Evolutionary conservation across 345 rosid genomes (phyloP).

Genomic region (Boechera divaricarpa): DNA sequence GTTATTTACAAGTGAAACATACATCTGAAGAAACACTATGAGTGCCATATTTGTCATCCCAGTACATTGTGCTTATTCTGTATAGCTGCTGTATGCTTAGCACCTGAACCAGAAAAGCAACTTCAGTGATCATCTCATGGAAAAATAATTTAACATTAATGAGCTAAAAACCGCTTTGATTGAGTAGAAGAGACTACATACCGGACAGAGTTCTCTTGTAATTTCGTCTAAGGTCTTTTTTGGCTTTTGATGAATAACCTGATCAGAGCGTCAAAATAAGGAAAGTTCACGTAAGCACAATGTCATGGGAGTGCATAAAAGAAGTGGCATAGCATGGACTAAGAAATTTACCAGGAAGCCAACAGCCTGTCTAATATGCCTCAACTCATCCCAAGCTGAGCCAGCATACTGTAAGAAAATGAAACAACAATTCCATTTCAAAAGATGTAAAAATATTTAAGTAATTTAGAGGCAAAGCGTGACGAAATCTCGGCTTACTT

Average conservation of each 20-base stretch:
- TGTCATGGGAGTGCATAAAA: slow-evolving; percentile 21
- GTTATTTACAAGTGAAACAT: slow-evolving; percentile 44
- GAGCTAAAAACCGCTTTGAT: slow-evolving; percentile 1
- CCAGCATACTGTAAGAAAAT: slow-evolving; percentile 77
- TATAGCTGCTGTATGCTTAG: slow-evolving; percentile 97
- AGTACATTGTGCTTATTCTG: slow-evolving; percentile 99
- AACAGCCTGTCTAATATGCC: slow-evolving; percentile 98
- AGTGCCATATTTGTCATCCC: slow-evolving; percentile 99
- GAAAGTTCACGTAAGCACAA: slow-evolving; percentile 13
- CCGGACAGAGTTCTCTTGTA: slow-evolving; percentile 95
- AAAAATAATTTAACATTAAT: neutral
- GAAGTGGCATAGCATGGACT: slow-evolving; percentile 7
- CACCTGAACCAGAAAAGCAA: slow-evolving; percentile 56
- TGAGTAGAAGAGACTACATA: slow-evolving; percentile 42
- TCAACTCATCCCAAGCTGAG: slow-evolving; percentile 97
- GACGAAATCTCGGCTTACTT: slow-evolving; percentile 58
- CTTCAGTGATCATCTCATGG: neutral
- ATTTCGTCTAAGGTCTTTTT: slow-evolving; percentile 89
- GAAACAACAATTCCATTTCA: slow-evolving; percentile 24
- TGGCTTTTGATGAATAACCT: slow-evolving; percentile 99
- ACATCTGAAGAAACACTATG: slow-evolving; percentile 96
- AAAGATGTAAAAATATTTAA: slow-evolving; percentile 2
- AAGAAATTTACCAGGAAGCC: slow-evolving; percentile 82
- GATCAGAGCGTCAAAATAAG: slow-evolving; percentile 36
- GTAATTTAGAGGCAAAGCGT: slow-evolving; percentile 21